A percentile compares a stretch with the other conserved stretches of the same genome.
Evolutionary conservation across 306 rosid species (phyloP).

Genomic region (Benincasa hispida): DNA sequence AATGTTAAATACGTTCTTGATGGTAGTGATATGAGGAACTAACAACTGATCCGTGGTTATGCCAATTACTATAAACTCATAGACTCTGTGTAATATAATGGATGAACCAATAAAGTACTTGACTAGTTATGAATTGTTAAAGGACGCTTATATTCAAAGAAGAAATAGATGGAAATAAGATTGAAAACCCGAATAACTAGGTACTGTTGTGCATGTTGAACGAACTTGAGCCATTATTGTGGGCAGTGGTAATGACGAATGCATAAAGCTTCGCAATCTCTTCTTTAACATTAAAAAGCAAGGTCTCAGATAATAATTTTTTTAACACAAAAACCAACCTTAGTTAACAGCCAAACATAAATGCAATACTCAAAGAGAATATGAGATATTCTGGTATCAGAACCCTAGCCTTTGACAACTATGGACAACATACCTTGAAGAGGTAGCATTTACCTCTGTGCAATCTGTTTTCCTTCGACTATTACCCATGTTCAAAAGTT

Average conservation of each 20-base stretch:
- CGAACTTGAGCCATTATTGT: neutral
- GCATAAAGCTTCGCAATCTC: neutral
- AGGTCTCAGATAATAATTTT: neutral
- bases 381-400: neutral
- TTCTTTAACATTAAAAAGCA: neutral
- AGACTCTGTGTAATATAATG: neutral
- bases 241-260: neutral
- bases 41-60: neutral
- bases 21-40: neutral
- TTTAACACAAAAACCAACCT: neutral
- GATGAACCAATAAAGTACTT: neutral
- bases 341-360: neutral
- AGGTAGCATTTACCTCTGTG: slow-evolving; percentile 50
- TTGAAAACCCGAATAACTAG: neutral
- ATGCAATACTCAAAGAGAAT: neutral
- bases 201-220: neutral
- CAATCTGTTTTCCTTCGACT: slow-evolving; percentile 55
- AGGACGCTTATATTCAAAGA: neutral
- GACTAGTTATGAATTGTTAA: neutral
- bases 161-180: neutral
- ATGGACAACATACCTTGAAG: slow-evolving; percentile 31
- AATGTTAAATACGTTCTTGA: neutral
- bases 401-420: neutral
- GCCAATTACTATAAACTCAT: neutral
- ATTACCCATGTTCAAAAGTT: slow-evolving; percentile 49